Conservation (phyloP, 1,284 basidiomycete species). For the Puccinia horiana region DNA sequence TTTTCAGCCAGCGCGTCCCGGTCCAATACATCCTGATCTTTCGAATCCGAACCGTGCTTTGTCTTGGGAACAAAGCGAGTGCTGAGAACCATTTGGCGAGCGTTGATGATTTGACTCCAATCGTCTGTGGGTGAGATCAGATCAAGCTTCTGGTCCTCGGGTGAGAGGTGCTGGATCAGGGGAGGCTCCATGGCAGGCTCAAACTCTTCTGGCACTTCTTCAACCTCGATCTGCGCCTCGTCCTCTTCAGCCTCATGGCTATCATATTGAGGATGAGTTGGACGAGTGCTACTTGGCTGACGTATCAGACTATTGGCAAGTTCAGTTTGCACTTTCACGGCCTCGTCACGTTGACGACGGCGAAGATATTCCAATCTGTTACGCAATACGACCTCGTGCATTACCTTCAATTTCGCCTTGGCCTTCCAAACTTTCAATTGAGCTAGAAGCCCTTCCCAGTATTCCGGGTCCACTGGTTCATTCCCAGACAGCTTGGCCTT, state of each 20-base stretch:
- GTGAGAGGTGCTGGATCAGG: constrained; percentile 29
- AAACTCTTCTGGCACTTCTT: constrained; percentile 48
- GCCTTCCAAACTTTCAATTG: constrained; percentile 97
- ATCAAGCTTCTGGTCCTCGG: constrained; percentile 48
- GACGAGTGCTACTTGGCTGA: constrained; percentile 57
- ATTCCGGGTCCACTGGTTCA: constrained; percentile 93
- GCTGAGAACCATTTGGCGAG: constrained; percentile 65
- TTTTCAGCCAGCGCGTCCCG: constrained; percentile 81
- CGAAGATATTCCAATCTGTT: constrained; percentile 94
- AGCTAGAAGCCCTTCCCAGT: constrained; percentile 91
- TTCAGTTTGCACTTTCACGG: constrained; percentile 85
- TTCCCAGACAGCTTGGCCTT: constrained; percentile 84
- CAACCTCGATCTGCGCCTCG: background rate
- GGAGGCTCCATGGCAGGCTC: constrained; percentile 46
- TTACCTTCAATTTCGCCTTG: constrained; percentile 85
- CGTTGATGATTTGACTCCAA: constrained; percentile 46
- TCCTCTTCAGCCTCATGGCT: constrained; percentile 58
- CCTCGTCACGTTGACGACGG: constrained; percentile 91
- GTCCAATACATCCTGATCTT: constrained; percentile 60
- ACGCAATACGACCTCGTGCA: constrained; percentile 93
- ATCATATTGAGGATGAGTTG: constrained; percentile 59
- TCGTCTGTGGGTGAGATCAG: constrained; percentile 39
- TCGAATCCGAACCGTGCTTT: constrained; percentile 52
- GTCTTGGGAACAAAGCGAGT: constrained; percentile 80
- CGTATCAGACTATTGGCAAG: constrained; percentile 75